Percentiles rank a stretch among this genome's conserved stretches.
phyloP scores from a whole-genome alignment of 495 filamentous ascomycete species.

The Annulohypoxylon nitens region DNA sequence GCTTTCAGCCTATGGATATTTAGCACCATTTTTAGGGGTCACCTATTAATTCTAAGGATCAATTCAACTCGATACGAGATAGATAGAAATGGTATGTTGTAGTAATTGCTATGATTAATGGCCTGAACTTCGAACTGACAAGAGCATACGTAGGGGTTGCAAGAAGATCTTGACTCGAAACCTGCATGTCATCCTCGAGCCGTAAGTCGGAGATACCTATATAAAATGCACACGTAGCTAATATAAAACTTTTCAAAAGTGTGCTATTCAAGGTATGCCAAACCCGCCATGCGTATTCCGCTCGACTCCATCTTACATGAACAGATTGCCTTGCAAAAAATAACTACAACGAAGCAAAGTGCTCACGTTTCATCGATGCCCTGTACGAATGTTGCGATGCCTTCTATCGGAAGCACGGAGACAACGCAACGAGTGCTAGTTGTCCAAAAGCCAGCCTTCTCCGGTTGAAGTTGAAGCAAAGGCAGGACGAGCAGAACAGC shows the following conservation, averaged over 20 bases:
- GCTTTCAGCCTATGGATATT: background rate
- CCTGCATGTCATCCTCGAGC: conserved; percentile 91
- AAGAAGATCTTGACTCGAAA: conserved; percentile 79
- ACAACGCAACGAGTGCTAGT: conserved; percentile 79
- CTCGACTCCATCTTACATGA: conserved; percentile 34
- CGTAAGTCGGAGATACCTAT: conserved; percentile 65
- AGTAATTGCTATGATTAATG: background rate
- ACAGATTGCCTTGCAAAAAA: conserved; percentile 86
- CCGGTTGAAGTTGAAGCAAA: conserved; percentile 88
- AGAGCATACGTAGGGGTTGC: conserved; percentile 49
- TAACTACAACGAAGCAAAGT: conserved; percentile 89
- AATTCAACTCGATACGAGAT: background rate
- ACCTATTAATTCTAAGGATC: background rate
- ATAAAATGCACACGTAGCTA: conserved; percentile 4
- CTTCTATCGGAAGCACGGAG: conserved; percentile 86
- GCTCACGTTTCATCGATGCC: conserved; percentile 83
- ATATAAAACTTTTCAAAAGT: conserved; percentile 60
- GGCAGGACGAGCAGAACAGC: conserved; percentile 57
- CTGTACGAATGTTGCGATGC: conserved; percentile 94
- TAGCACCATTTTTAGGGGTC: background rate
- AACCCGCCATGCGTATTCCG: conserved; percentile 5
- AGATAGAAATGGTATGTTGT: conserved; percentile 31
- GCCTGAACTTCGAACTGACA: conserved; percentile 22
- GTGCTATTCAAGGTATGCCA: conserved; percentile 84
- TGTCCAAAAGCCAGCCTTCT: conserved; percentile 88